Evolutionary conservation across 305 asterid species (phyloP).

Genomic region (Fraxinus platypoda): DNA sequence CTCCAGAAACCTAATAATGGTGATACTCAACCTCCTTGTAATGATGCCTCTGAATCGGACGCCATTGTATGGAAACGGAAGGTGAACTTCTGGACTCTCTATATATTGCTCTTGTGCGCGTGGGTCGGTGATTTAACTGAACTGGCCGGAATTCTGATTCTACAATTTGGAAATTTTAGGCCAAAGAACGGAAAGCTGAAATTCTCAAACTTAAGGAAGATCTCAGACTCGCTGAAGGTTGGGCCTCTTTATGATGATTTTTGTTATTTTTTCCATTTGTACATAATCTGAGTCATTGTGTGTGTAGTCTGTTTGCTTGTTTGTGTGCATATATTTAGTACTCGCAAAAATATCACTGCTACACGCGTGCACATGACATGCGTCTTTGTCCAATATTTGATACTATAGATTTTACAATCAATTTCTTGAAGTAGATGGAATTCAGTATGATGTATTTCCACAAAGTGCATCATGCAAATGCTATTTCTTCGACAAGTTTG

Average conservation of each 20-base stretch:
- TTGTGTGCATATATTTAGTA: background rate
- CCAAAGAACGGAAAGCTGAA: constrained; percentile 76
- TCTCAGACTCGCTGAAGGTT: constrained; percentile 80
- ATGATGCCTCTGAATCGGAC: constrained; percentile 33
- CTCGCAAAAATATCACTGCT: background rate
- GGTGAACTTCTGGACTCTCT: constrained; percentile 30
- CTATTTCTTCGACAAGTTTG: constrained; percentile 82
- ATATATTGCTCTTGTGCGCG: background rate
- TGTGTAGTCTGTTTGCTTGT: background rate
- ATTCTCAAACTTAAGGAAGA: constrained; percentile 76
- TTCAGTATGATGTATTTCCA: constrained; percentile 72
- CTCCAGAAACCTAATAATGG: constrained; percentile 29
- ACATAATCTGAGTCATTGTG: background rate
- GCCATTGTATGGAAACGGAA: constrained; percentile 73
- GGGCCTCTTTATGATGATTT: background rate
- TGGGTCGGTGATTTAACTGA: background rate
- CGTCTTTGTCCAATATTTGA: background rate
- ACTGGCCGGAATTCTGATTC: constrained; percentile 12
- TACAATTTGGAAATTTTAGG: constrained; percentile 37
- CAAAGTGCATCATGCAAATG: constrained; percentile 76
- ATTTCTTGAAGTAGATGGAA: constrained; percentile 50
- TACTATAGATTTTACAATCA: background rate
- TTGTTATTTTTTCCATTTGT: background rate
- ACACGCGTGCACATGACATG: background rate
- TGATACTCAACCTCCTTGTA: constrained; percentile 26